A percentile compares a stretch with the other conserved stretches of the same genome.
Evolutionary conservation across 2,329 filamentous ascomycete genomes (phyloP).

Genomic region (Sarocladiaceae sp.): DNA sequence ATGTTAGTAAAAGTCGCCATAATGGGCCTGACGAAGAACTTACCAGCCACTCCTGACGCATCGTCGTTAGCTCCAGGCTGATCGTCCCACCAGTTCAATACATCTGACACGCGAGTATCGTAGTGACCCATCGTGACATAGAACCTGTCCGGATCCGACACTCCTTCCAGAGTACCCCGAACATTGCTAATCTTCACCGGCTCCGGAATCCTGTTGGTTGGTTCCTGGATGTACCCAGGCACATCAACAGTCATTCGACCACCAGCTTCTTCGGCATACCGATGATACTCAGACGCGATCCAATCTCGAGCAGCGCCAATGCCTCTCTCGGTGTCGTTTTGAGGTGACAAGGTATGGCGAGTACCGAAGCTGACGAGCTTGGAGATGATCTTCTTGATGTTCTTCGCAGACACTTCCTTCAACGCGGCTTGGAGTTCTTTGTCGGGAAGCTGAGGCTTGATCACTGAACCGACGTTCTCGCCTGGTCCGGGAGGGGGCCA

Average conservation of each 20-base stretch:
- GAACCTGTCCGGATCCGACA: conserved; percentile 39
- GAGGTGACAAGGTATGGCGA: conserved; percentile 49
- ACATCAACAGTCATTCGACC: conserved; percentile 47
- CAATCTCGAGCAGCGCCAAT: conserved; percentile 55
- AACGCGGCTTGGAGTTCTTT: conserved; percentile 18
- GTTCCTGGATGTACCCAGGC: conserved; percentile 45
- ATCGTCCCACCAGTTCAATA: conserved; percentile 46
- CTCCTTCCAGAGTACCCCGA: conserved; percentile 45
- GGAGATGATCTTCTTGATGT: conserved; percentile 45
- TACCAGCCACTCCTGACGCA: conserved; percentile 41
- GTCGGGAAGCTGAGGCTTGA: conserved; percentile 19
- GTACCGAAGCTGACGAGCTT: conserved; percentile 54
- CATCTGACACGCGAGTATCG: conserved; percentile 46
- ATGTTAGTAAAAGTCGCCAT: too few relatives aligned
- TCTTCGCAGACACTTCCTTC: conserved; percentile 28
- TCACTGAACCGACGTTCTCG: conserved; percentile 13
- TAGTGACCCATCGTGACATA: conserved; percentile 55
- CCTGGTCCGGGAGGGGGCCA: conserved; percentile 17
- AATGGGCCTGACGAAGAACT: too few relatives aligned
- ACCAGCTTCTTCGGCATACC: conserved; percentile 41
- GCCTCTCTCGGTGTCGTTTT: conserved; percentile 45
- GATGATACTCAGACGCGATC: conserved; percentile 46
- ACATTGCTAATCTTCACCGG: conserved; percentile 51
- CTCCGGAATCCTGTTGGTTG: conserved; percentile 42
- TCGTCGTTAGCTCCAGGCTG: conserved; percentile 56